Evolutionary conservation across 1,284 basidiomycete species (phyloP), one percentile per base, ranked within the genome.

Genomic region (Apiotrichum veenhuisii): DNA sequence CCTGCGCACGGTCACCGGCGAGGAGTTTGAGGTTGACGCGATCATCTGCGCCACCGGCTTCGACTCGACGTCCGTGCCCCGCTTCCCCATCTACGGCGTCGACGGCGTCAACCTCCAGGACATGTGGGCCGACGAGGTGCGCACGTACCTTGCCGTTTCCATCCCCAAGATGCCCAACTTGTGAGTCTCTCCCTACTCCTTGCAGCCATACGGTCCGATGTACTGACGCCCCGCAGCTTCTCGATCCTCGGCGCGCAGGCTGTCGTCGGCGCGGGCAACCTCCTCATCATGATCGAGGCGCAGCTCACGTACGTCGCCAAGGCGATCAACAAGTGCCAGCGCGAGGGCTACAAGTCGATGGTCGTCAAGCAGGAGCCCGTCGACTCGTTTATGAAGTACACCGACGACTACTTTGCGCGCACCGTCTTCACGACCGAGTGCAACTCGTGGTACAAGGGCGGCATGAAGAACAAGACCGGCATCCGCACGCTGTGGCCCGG

Each of bases 161-260:
- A 57, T 69, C 36, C 62, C 66, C 1, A 62, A 68, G 36, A 66
- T 68, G 43, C 73, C 73, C n/a, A 75, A 75, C 56, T 57, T 57
- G 38, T 68, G 34, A 23, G 40, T 38, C 5, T 30, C 12, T 12
- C 5, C 7, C 12, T 12, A 30, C 30, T 30, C 12, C 12, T 5
- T 30, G 18, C 2, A 38, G 30, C 11, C 11, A 51, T 52, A 33
- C 11, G 22, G 23, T 18, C 9, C 5, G 5, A 5, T 2, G 4
- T 7, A 8, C 37, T 38, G 18, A 38, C 37, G 23, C n/a, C 30
- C 30, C 12, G 30, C 5, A 66, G 62, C 37, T 58, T 56, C 50
- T 40, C 44, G 14, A 33, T 54, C n/a, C 58, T 59, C 17, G 58
- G 58, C 38, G 43, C 52, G 10, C 55, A 61, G 49, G 12, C 42